Conservation (phyloP, 805 yeast genomes). For the Dipodascus albidus region DNA sequence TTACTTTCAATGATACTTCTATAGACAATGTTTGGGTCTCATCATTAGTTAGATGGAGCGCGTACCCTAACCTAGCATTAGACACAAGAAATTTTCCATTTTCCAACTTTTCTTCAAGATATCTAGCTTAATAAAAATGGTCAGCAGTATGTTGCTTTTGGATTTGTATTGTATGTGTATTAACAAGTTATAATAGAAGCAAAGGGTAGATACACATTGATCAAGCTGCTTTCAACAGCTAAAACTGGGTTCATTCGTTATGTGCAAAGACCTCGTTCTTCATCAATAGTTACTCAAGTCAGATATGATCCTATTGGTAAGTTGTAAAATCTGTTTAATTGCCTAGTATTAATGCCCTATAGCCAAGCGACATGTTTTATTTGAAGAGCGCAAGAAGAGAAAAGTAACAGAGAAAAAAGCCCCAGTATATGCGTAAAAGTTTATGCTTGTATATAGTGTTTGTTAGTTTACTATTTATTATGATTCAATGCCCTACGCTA, state of each 20-base stretch:
- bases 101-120: background rate
- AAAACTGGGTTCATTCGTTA: slow-evolving; percentile 81
- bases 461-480: background rate
- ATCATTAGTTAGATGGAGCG: background rate
- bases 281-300: slow-evolving; percentile 68
- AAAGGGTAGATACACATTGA: slow-evolving; percentile 69
- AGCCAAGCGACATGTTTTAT: slow-evolving; percentile 83
- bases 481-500: background rate
- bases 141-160: background rate
- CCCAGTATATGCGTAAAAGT: slow-evolving; percentile 1
- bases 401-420: slow-evolving; percentile 35
- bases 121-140: background rate
- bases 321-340: slow-evolving; percentile 10
- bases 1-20: too few species aligned
- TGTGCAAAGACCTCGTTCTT: slow-evolving; percentile 68
- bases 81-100: background rate
- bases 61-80: background rate
- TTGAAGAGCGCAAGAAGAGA: slow-evolving; percentile 81
- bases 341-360: background rate
- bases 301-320: slow-evolving; percentile 67
- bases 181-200: slow-evolving; percentile 31
- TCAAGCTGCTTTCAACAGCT: slow-evolving; percentile 80
- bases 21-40: too few species aligned
- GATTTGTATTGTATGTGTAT: background rate
- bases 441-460: slow-evolving; percentile 1